These are phyloP conservation scores for Coemansia biformis DNA, from an alignment of 192 early-diverging fungal genomes.

Conservation along the genomic window DNA sequence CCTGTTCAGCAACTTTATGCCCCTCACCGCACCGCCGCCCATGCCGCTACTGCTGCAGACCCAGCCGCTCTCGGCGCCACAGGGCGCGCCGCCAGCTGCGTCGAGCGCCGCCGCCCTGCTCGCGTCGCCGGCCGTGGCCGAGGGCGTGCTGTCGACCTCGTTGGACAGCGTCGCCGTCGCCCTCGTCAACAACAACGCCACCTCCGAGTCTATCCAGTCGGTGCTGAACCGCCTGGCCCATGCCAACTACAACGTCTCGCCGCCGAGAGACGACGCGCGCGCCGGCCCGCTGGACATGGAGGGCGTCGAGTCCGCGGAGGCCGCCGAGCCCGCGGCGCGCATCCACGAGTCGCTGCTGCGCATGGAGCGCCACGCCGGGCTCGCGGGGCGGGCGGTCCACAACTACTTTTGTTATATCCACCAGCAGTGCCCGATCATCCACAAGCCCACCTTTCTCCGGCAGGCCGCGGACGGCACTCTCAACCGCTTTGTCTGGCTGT, in stretches of 20 bases:
- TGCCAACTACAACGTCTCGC: slow-evolving; percentile 25
- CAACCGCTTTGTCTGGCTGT: slow-evolving; percentile 46
- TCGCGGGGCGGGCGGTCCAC: slow-evolving; percentile 25
- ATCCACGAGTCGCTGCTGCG: slow-evolving; percentile 32
- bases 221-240: slow-evolving; percentile 35
- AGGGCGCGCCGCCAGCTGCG: not conserved
- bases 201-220: slow-evolving; percentile 24
- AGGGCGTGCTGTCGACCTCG: slow-evolving; percentile 30
- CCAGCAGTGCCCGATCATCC: slow-evolving; percentile 47
- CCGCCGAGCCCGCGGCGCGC: not conserved
- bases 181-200: slow-evolving; percentile 17
- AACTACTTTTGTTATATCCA: slow-evolving; percentile 49
- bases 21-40: slow-evolving; percentile 27
- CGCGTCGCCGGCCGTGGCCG: not conserved
- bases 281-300: too few species aligned
- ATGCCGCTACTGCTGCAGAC: slow-evolving; percentile 20
- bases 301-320: not conserved
- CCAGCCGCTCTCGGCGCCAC: not conserved
- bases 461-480: slow-evolving; percentile 34
- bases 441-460: slow-evolving; percentile 44
- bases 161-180: slow-evolving; percentile 42
- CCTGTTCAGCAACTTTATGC: slow-evolving; percentile 9
- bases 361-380: slow-evolving; percentile 28
- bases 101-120: not conserved
- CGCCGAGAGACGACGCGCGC: slow-evolving; percentile 8